phyloP scores from a whole-genome alignment of 768 basidiomycete species.

The Boletellus sp. region DNA sequence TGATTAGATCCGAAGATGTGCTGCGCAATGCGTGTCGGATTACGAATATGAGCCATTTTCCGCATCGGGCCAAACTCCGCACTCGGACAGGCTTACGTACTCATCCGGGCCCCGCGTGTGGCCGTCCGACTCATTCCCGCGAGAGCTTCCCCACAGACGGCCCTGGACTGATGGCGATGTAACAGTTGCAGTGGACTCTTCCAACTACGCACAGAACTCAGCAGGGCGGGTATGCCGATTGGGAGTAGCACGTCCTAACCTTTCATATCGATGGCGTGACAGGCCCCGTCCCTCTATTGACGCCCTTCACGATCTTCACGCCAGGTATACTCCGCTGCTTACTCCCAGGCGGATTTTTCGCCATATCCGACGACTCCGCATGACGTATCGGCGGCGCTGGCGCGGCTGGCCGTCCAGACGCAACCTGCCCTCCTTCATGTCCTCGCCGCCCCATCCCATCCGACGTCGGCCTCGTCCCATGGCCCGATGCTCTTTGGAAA shows the following conservation, averaged over 20 bases:
- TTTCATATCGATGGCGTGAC: slow-evolving; percentile 8
- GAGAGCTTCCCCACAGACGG: slow-evolving; percentile 1
- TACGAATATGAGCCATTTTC: too few relatives aligned
- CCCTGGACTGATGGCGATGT: too few relatives aligned
- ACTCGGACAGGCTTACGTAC: too few relatives aligned
- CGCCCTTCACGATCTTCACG: slow-evolving; percentile 30
- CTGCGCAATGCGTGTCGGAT: not conserved
- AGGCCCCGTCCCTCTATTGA: slow-evolving; percentile 11
- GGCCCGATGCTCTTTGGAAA: not conserved
- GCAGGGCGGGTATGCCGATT: not conserved
- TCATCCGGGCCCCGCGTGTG: not conserved
- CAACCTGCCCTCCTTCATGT: not conserved
- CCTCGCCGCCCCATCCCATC: not conserved
- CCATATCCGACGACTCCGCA: slow-evolving; percentile 14
- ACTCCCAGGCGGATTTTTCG: slow-evolving; percentile 10
- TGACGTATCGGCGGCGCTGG: not conserved
- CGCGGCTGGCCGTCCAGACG: not conserved
- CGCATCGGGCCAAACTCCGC: too few relatives aligned
- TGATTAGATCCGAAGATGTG: not conserved
- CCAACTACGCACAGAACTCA: slow-evolving; percentile 4
- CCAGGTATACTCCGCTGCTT: slow-evolving; percentile 31
- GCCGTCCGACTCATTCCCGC: slow-evolving; percentile 20
- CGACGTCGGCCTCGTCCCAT: not conserved
- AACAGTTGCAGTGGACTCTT: too few relatives aligned
- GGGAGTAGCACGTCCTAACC: slow-evolving; percentile 1